phyloP scores from a whole-genome alignment of 768 basidiomycete species.

The Mycena filopes region DNA sequence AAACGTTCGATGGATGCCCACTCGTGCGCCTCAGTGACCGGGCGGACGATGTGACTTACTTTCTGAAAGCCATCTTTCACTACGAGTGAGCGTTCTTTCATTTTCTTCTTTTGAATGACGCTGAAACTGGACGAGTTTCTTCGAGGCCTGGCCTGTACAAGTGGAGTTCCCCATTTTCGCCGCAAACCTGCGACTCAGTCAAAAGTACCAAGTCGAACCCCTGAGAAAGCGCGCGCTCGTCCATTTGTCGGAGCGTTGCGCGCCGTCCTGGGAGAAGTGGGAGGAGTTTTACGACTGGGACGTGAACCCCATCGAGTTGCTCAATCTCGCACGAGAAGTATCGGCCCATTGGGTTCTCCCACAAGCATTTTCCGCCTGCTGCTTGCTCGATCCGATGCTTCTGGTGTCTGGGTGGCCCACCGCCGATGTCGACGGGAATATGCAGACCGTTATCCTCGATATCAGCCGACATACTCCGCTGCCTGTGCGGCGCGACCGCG shows the following conservation, averaged over 20 bases:
- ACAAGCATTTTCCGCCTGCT: not conserved
- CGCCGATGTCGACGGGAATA: not conserved
- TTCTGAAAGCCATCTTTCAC: conserved; percentile 16
- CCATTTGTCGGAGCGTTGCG: not conserved
- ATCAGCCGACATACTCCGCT: not conserved
- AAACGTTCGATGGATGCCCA: not conserved
- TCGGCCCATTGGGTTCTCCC: conserved; percentile 8
- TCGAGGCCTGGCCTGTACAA: not conserved
- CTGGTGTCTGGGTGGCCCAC: not conserved
- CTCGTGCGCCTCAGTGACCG: conserved; percentile 1
- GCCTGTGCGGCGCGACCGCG: not conserved
- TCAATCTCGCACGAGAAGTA: not conserved
- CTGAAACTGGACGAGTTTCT: no score
- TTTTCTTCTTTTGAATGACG: no score
- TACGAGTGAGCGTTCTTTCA: conserved; percentile 4
- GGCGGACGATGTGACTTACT: not conserved
- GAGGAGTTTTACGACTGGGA: not conserved
- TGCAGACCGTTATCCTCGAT: not conserved
- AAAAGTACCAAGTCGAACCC: conserved; percentile 10
- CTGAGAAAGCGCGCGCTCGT: not conserved
- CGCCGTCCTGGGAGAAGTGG: not conserved
- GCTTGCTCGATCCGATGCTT: not conserved
- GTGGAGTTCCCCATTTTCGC: not conserved
- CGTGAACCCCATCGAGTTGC: not conserved
- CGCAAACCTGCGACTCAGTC: not conserved